Base-by-base conservation (phyloP, 345 rosid species). In the Linum tenue region DNA sequence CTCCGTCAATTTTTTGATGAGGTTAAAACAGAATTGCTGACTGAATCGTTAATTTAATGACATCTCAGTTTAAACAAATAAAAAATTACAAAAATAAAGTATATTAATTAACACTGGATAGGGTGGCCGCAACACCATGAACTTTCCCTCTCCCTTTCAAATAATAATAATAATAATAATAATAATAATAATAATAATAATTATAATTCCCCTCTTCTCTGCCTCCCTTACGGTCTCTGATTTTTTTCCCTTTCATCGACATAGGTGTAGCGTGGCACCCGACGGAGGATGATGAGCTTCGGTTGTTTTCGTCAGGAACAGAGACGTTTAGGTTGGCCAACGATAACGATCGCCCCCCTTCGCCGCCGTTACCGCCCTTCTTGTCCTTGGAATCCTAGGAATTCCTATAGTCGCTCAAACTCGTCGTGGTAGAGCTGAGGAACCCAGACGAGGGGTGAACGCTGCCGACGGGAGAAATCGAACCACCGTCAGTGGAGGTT, bases 371-470 rank as follows among this genome's bases (percentile, higher is more conserved):
- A 60, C 12, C 69, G 7, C 41, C 69, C 69, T 79, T 85, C 64
- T 80, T 85, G 71, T 85, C 89, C 1, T 64, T 39, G 0, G 91
- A 87, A 66, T 87, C 85, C 2, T 79, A 79, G 63, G 96, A 82
- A 78, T 82, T 84, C 55, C 84, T 70, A n/a, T 83, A 96, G 37
- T 88, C 90, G 60, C 91, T 90, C 70, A 87, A 62, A 78, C 91
- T 88, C 61, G 90, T 86, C 0, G 94, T 84, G 0, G 90, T 86
- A 5, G 92, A 92, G 71, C 85, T 85, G 72, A 83, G 41, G 74
- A 84, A 81, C 59, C 80, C 73, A 10, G 86, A 57, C 11, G 53
- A 84, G 68, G 76, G 76, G 9, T 68, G 79, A 7, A 69, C 73
- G 71, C 85, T 88, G 41, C 64, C 41, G 3, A 75, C 79, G 56